Evolutionary conservation across 73 alveolate species (phyloP).

Genomic region (Symbiodinium pilosum): DNA sequence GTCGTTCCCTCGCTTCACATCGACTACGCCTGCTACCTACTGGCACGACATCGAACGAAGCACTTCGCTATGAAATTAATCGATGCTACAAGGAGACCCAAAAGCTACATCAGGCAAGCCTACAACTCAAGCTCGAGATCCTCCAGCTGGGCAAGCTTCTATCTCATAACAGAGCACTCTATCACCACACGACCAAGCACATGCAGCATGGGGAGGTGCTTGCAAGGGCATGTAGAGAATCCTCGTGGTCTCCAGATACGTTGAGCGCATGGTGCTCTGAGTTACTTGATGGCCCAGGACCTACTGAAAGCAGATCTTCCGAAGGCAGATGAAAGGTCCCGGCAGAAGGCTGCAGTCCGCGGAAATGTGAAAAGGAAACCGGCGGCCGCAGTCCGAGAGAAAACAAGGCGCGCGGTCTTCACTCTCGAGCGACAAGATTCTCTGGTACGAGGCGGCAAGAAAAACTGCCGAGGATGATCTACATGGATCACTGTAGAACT

Average conservation of each 20-base stretch:
- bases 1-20: neutral
- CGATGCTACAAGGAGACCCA: conserved; percentile 27
- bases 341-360: too few species aligned
- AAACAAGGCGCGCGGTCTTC: too few species aligned
- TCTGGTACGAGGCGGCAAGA: too few species aligned
- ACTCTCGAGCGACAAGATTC: too few species aligned
- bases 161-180: neutral
- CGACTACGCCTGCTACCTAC: neutral
- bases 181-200: neutral
- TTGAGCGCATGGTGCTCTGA: neutral
- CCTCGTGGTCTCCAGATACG: neutral
- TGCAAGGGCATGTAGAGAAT: neutral
- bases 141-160: neutral
- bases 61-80: conserved; percentile 7
- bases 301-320: too few species aligned
- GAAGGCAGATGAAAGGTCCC: too few species aligned
- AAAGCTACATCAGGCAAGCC: conserved; percentile 26
- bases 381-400: too few species aligned
- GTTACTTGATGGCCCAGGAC: neutral
- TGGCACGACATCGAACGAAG: conserved; percentile 19
- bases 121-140: conserved; percentile 3
- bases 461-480: too few species aligned
- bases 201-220: neutral
- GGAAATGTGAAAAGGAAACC: too few species aligned
- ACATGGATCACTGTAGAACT: too few species aligned